These are phyloP conservation scores for Fusarium sulawesiense DNA, from an alignment of 2,329 filamentous ascomycete species.

Conservation along the genomic window DNA sequence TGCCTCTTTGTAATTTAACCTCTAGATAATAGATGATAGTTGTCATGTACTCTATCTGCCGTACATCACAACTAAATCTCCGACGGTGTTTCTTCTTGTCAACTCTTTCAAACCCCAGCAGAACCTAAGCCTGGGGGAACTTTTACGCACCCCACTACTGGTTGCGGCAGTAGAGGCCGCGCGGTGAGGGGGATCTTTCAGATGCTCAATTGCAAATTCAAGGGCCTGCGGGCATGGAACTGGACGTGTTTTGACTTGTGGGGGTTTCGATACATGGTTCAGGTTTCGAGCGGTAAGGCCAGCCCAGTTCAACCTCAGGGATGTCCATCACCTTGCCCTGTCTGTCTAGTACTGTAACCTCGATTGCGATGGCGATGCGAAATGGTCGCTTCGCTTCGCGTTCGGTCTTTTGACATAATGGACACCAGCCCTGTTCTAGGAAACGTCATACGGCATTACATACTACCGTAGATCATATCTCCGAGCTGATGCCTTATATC, in stretches of 20 bases:
- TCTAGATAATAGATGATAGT: not conserved
- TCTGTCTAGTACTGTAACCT: not conserved
- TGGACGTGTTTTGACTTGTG: constrained; percentile 8
- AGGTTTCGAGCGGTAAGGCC: constrained; percentile 5
- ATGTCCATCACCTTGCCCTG: no score
- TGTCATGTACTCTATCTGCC: not conserved
- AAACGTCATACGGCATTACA: constrained; percentile 1
- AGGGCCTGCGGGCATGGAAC: constrained; percentile 12
- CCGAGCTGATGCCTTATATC: not conserved
- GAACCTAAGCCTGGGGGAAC: constrained; percentile 2
- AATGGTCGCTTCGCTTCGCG: not conserved
- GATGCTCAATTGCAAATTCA: not conserved
- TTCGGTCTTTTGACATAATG: constrained; percentile 14
- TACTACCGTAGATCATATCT: not conserved
- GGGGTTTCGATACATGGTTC: constrained; percentile 11
- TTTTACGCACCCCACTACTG: constrained; percentile 43
- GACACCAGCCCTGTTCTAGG: not conserved
- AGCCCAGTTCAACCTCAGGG: not conserved
- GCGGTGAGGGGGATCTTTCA: constrained; percentile 20
- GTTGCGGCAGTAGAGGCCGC: constrained; percentile 40
- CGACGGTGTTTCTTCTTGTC: constrained; percentile 25
- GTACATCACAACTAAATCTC: constrained; percentile 34
- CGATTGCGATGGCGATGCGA: not conserved
- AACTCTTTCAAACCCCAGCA: not conserved
- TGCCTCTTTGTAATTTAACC: not conserved